phyloP scores from a whole-genome alignment of 2,329 filamentous ascomycete genomes.

The Calonectria hongkongensis region DNA sequence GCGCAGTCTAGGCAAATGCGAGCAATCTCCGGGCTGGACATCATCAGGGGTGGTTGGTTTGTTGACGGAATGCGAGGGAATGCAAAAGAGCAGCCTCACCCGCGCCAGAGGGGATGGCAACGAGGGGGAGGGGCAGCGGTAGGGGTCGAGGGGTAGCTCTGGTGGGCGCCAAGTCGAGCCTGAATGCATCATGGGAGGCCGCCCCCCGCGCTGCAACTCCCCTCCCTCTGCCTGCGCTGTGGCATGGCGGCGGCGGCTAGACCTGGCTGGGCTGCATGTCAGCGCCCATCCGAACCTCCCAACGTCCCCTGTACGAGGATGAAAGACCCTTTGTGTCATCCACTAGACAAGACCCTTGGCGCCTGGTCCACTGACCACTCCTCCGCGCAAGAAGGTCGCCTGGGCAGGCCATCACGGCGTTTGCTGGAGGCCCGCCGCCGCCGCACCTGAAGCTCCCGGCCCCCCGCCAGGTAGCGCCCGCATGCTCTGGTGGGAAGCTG shows the following conservation, averaged over 20 bases:
- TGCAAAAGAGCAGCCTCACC: neutral
- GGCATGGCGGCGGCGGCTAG: conserved; percentile 23
- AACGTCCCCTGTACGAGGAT: conserved; percentile 1
- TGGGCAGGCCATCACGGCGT: neutral
- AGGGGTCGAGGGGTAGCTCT: conserved; percentile 6
- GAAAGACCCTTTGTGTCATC: conserved; percentile 13
- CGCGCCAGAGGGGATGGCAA: neutral
- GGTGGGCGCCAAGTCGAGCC: conserved; percentile 21
- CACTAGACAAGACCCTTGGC: conserved; percentile 3
- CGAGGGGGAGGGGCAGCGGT: conserved; percentile 35
- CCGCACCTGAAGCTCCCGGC: conserved; percentile 12
- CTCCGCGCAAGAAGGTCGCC: neutral
- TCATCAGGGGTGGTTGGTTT: conserved; percentile 20
- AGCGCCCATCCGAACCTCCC: neutral
- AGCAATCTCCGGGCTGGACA: conserved; percentile 29
- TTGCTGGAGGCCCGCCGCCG: conserved; percentile 21
- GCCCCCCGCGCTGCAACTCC: conserved; percentile 23
- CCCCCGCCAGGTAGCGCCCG: conserved; percentile 24
- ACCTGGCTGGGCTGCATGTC: conserved; percentile 18
- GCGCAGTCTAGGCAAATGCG: conserved; percentile 34
- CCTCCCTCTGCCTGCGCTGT: neutral
- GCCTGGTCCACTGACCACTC: conserved; percentile 17
- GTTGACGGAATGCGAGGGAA: conserved; percentile 11
- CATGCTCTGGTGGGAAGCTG: conserved; percentile 15
- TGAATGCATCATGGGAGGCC: conserved; percentile 27